Evolutionary conservation across 495 filamentous ascomycete genomes (phyloP), one percentile per base, ranked within the genome.

Genomic region (Geopyxis carbonaria): DNA sequence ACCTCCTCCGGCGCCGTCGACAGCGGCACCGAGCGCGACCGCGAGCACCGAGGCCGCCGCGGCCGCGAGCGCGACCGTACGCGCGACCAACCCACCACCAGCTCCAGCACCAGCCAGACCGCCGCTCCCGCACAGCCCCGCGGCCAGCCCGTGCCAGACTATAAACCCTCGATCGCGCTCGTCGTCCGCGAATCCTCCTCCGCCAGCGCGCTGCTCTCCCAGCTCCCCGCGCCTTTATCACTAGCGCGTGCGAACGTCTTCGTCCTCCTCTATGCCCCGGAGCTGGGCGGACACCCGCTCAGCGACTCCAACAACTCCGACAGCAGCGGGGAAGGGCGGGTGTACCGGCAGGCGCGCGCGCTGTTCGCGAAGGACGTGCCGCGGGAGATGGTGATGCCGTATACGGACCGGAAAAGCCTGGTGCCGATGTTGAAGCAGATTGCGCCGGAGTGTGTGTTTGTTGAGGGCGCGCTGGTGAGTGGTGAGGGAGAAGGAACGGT

Each of bases 391-490:
- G 40, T 51, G 22, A 24, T 51, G 34, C 48, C 48, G 1, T 48
- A 51, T 20, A 47, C 34, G 32, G 14, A 37, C 22, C 36, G 41
- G 8, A 7, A 7, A 6, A 40, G 43, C 5, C 27, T 53, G 15
- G n/a, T 47, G 23, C 44, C 50, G 23, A 33, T 53, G 27, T 24
- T 53, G 22, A 51, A 45, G 20, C 49, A 53, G 13, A 15, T 53
- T 16, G 41, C 34, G 5, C 48, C 48, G 13, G 48, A 53, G 28
- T 18, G 25, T 6, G 50, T 53, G 10, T 53, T 47, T 33, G 45
- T 52, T 22, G 50, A 53, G 33, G 49, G 43, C 18, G 32, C 31
- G 3, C 37, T 53, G 9, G 49, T 45, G 7, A 45, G 48, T 0
- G 47, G 42, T 13, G 44, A 28, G n/a, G 49, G 34, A 9, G 41